These are phyloP conservation scores for Gloeopeniophorella convolvens DNA, from an alignment of 768 basidiomycete species.

Conservation along the genomic window DNA sequence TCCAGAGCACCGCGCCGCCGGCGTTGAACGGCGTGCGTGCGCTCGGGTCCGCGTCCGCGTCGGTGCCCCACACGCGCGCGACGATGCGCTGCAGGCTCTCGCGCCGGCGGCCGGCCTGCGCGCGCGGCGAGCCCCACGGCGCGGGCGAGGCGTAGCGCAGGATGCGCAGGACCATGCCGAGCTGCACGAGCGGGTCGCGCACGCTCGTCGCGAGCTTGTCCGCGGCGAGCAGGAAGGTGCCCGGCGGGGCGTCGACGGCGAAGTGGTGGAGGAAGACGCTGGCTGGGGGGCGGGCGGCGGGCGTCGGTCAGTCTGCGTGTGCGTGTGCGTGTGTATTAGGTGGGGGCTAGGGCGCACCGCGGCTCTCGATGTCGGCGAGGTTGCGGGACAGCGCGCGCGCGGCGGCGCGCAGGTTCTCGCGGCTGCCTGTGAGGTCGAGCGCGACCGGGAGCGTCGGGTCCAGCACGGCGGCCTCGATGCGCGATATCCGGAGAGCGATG, in stretches of 20 bases:
- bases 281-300: slow-evolving; percentile 2
- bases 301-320: too few species aligned
- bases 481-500: background rate
- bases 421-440: slow-evolving; percentile 11
- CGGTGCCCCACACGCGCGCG: slow-evolving; percentile 38
- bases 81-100: slow-evolving; percentile 43
- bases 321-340: too few species aligned
- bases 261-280: slow-evolving; percentile 17
- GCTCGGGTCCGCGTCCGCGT: slow-evolving; percentile 24
- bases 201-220: slow-evolving; percentile 10
- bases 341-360: too few species aligned
- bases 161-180: slow-evolving; percentile 33
- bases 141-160: slow-evolving; percentile 66
- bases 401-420: slow-evolving; percentile 9
- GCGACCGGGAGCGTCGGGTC: slow-evolving; percentile 10
- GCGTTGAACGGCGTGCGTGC: slow-evolving; percentile 23
- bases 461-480: background rate
- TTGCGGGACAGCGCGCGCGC: background rate
- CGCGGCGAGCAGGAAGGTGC: slow-evolving; percentile 27
- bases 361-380: slow-evolving; percentile 16
- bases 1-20: slow-evolving; percentile 18
- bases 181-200: slow-evolving; percentile 20
- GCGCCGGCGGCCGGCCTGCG: slow-evolving; percentile 52
- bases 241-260: slow-evolving; percentile 21
- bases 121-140: slow-evolving; percentile 67